Conservation (phyloP, 768 basidiomycete species). For the Multifurca ochricompacta region DNA sequence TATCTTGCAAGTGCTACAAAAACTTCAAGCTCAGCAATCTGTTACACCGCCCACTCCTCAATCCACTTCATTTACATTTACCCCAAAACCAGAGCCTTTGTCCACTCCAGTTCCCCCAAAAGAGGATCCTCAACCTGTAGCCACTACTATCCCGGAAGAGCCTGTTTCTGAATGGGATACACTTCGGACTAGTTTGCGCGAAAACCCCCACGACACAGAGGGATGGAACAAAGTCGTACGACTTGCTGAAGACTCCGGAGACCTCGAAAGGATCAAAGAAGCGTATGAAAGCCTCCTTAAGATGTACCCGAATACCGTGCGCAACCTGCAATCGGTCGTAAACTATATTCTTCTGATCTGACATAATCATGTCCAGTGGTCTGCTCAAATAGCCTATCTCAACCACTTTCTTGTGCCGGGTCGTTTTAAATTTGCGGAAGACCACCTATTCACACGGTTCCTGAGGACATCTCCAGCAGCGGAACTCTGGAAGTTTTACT, state of each 20-base stretch:
- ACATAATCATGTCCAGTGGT: conserved; percentile 42
- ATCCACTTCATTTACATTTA: conserved; percentile 4
- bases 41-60: conserved; percentile 10
- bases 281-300: conserved; percentile 78
- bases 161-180: conserved; percentile 62
- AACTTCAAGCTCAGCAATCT: conserved; percentile 17
- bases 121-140: conserved; percentile 22
- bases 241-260: conserved; percentile 66
- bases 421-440: conserved; percentile 71
- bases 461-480: conserved; percentile 80
- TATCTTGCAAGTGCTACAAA: conserved; percentile 17
- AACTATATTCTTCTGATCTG: conserved; percentile 18
- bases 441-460: conserved; percentile 75
- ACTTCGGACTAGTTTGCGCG: conserved; percentile 50
- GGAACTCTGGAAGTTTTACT: conserved; percentile 88
- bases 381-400: conserved; percentile 80
- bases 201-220: conserved; percentile 68
- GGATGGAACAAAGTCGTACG: conserved; percentile 72
- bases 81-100: conserved; percentile 4
- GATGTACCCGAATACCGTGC: conserved; percentile 88
- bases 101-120: conserved; percentile 8
- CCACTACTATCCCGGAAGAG: conserved; percentile 2
- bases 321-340: conserved; percentile 32
- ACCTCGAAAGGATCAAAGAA: conserved; percentile 71
- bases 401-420: conserved; percentile 62